phyloP scores from a whole-genome alignment of 2,329 filamentous ascomycete genomes.

The Arthrinium puccinioides region DNA sequence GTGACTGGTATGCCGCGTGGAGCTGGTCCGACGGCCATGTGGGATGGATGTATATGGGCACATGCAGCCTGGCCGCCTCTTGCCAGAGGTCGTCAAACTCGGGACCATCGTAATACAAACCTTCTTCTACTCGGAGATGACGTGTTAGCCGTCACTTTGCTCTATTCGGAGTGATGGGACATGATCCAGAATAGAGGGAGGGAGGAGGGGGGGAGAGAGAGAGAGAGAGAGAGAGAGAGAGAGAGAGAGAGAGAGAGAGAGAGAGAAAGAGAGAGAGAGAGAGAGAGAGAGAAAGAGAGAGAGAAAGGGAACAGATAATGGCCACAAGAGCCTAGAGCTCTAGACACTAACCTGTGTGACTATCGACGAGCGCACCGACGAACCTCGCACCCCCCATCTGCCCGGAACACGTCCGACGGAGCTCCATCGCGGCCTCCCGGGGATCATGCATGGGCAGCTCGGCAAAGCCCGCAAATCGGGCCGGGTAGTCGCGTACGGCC shows the following conservation, averaged over 20 bases:
- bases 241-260: too few species aligned
- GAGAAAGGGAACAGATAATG: too few species aligned
- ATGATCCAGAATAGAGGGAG: too few species aligned
- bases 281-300: too few species aligned
- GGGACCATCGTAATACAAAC: slow-evolving; percentile 33
- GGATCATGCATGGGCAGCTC: slow-evolving; percentile 2
- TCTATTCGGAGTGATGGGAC: background rate
- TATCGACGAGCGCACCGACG: slow-evolving; percentile 4
- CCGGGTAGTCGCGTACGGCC: background rate
- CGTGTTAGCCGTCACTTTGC: too few species aligned
- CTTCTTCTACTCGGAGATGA: too few species aligned
- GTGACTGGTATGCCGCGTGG: slow-evolving; percentile 18
- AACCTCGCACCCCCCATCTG: background rate
- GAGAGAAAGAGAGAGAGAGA: too few species aligned
- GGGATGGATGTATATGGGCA: slow-evolving; percentile 36
- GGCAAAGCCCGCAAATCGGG: slow-evolving; percentile 3
- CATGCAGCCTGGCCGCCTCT: slow-evolving; percentile 28
- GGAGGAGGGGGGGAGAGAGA: too few species aligned
- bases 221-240: too few species aligned
- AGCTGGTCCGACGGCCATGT: slow-evolving; percentile 24
- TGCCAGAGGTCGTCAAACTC: slow-evolving; percentile 35
- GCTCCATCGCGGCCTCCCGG: slow-evolving; percentile 3
- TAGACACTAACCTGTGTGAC: too few species aligned
- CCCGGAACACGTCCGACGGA: slow-evolving; percentile 3
- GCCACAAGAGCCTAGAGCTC: too few species aligned